A percentile compares a stretch with the other conserved stretches of the same genome.
These are phyloP conservation scores for Coccomyxa subellipsoidea DNA, from an alignment of 163 green algal species.

Conservation along the genomic window DNA sequence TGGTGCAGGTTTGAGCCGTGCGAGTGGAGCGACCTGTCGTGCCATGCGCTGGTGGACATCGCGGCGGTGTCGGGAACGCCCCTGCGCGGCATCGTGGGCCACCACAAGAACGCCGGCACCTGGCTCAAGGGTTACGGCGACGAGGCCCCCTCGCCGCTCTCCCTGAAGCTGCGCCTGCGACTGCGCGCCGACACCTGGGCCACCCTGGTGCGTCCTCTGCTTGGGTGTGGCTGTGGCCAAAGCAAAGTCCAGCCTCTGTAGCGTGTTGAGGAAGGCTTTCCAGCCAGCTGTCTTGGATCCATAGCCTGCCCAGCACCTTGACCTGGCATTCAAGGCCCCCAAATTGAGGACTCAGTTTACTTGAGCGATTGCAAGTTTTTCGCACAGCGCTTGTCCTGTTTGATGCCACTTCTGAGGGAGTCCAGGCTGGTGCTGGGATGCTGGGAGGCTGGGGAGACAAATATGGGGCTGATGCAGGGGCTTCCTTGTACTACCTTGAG, in stretches of 20 bases:
- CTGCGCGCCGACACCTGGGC: background rate
- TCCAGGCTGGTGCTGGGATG: too few species aligned
- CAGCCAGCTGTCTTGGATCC: too few species aligned
- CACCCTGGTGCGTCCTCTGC: background rate
- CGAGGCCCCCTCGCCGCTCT: background rate
- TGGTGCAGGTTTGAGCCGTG: conserved; percentile 28
- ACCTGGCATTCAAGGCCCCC: too few species aligned
- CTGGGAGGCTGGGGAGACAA: too few species aligned
- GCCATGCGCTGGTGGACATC: conserved; percentile 18
- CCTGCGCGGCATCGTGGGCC: conserved; percentile 10
- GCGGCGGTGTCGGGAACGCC: background rate
- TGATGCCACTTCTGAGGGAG: too few species aligned
- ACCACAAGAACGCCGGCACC: conserved; percentile 14
- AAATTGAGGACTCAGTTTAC: too few species aligned
- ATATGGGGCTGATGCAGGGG: too few species aligned
- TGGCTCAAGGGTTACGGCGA: conserved; percentile 10
- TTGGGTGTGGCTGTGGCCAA: background rate
- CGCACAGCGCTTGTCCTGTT: too few species aligned
- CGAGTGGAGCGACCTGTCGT: conserved; percentile 32
- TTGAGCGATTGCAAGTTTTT: too few species aligned
- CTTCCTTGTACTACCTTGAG: too few species aligned
- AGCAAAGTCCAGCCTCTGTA: background rate
- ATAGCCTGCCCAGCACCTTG: too few species aligned
- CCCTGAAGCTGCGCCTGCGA: background rate
- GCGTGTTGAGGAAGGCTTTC: background rate